phyloP scores from a whole-genome alignment of 2,329 filamentous ascomycete species.

The Diplodia scrobiculata region DNA sequence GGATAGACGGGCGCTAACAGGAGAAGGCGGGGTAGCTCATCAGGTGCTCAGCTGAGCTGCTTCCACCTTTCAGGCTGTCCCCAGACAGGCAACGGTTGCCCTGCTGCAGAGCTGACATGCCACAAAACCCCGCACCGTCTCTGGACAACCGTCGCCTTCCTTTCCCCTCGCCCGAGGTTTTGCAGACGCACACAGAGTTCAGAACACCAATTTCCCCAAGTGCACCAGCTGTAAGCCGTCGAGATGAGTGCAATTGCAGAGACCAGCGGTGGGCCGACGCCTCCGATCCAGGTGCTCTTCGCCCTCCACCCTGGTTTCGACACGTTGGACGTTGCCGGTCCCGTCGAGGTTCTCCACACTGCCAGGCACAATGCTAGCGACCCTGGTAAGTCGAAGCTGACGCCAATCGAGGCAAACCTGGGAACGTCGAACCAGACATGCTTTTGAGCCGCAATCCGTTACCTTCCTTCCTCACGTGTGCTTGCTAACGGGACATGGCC shows the following conservation, averaged over 20 bases:
- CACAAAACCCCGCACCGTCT: conserved; percentile 22
- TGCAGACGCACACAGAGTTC: background rate
- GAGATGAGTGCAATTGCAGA: conserved; percentile 53
- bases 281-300: conserved; percentile 63
- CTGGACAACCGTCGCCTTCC: conserved; percentile 2
- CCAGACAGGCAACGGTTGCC: background rate
- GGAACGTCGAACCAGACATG: conserved; percentile 2
- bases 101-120: conserved; percentile 6
- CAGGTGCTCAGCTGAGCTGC: background rate
- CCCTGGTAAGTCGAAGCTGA: conserved; percentile 44
- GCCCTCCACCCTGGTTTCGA: conserved; percentile 60
- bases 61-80: background rate
- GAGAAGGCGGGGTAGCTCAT: conserved; percentile 12
- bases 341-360: conserved; percentile 59
- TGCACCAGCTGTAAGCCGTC: conserved; percentile 29
- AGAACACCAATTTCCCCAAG: background rate
- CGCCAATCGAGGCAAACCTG: background rate
- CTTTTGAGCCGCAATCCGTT: background rate
- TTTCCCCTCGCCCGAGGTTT: background rate
- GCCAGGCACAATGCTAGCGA: conserved; percentile 59
- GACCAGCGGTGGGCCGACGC: conserved; percentile 41
- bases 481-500: conserved; percentile 2
- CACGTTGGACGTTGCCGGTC: conserved; percentile 60
- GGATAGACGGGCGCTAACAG: conserved; percentile 15
- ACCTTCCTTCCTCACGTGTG: background rate